Conservation (phyloP, 768 basidiomycete species). For the Lentinula sp. region DNA sequence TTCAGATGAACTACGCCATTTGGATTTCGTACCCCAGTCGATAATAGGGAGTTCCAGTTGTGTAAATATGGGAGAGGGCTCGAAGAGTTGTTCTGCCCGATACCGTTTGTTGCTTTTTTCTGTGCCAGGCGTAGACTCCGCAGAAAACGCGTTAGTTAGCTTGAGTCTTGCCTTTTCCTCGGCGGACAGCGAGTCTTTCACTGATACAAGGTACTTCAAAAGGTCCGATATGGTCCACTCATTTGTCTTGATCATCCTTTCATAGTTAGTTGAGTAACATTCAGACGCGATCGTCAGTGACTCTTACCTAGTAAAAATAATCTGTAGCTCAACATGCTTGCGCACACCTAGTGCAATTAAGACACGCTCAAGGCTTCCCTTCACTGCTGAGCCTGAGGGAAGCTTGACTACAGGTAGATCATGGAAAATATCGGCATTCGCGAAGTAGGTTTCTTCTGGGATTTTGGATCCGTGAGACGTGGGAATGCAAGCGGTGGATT, state of each 20-base stretch:
- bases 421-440: conserved; percentile 81
- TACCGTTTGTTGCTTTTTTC: conserved; percentile 36
- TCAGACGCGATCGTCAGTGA: neutral
- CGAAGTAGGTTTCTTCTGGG: conserved; percentile 76
- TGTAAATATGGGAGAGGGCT: conserved; percentile 70
- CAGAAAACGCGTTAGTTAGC: conserved; percentile 76
- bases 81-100: conserved; percentile 76
- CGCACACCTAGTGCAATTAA: conserved; percentile 75
- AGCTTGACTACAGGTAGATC: conserved; percentile 79
- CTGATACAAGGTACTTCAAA: conserved; percentile 81
- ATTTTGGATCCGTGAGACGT: conserved; percentile 67
- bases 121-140: conserved; percentile 31
- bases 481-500: conserved; percentile 56
- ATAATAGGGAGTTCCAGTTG: conserved; percentile 74
- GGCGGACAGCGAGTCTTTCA: conserved; percentile 47
- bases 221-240: conserved; percentile 87
- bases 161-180: conserved; percentile 44
- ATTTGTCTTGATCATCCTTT: conserved; percentile 83
- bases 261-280: neutral
- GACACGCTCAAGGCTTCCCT: conserved; percentile 67
- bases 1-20: conserved; percentile 79
- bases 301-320: conserved; percentile 80
- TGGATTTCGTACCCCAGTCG: conserved; percentile 76
- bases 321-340: conserved; percentile 87
- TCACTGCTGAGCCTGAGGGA: conserved; percentile 56